Percentiles rank a stretch among this genome's conserved stretches.
Conservation (phyloP, 2,329 filamentous ascomycete species). For the Domatiomyces catenatus region DNA sequence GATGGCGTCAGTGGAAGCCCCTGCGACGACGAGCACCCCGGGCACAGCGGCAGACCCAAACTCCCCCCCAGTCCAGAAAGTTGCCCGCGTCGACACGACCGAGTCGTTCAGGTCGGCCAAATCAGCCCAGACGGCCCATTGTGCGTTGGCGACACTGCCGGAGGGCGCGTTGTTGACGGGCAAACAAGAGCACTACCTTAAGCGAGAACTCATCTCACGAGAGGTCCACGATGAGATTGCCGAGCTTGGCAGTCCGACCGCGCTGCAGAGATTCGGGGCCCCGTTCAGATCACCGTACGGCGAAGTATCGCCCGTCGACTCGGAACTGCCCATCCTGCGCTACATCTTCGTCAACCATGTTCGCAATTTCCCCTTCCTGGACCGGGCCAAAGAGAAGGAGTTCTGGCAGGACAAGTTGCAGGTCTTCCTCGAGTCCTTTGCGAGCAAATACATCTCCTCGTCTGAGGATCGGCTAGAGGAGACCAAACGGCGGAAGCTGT, state of each 20-base stretch:
- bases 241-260: slow-evolving; percentile 88
- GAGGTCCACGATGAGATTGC: slow-evolving; percentile 82
- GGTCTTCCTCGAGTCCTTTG: slow-evolving; percentile 91
- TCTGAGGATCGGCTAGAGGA: slow-evolving; percentile 92
- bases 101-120: neutral
- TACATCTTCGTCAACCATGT: slow-evolving; percentile 98
- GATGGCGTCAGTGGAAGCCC: neutral
- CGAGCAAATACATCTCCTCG: slow-evolving; percentile 90
- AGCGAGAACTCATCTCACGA: slow-evolving; percentile 80
- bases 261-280: slow-evolving; percentile 84
- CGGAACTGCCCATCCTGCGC: slow-evolving; percentile 78
- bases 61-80: neutral
- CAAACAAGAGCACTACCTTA: slow-evolving; percentile 98
- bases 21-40: neutral
- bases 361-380: slow-evolving; percentile 91
- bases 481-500: slow-evolving; percentile 85
- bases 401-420: slow-evolving; percentile 99
- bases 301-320: slow-evolving; percentile 84
- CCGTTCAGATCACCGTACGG: slow-evolving; percentile 87
- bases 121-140: neutral
- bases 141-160: slow-evolving; percentile 23
- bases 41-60: neutral
- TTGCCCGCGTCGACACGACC: neutral
- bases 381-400: slow-evolving; percentile 94
- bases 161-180: slow-evolving; percentile 58